Conservation (phyloP, 352 stramenopile genomes). For the Pythium aristosporum region DNA sequence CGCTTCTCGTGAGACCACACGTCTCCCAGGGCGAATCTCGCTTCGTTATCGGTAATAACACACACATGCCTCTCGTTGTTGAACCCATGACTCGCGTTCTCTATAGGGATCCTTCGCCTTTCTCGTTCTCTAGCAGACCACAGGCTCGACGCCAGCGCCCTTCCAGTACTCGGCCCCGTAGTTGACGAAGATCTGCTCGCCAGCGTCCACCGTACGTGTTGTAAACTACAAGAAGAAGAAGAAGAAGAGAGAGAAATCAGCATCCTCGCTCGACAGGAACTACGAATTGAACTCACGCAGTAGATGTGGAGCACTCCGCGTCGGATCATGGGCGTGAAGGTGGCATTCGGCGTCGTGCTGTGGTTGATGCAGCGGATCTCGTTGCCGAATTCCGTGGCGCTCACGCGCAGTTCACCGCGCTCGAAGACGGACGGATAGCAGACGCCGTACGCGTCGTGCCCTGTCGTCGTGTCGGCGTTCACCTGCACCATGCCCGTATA, state of each 20-base stretch:
- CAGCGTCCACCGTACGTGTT: slow-evolving; percentile 36
- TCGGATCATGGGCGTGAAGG: slow-evolving; percentile 66
- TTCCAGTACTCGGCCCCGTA: slow-evolving; percentile 75
- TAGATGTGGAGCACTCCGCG: slow-evolving; percentile 72
- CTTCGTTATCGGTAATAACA: not conserved
- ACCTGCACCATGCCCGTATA: slow-evolving; percentile 65
- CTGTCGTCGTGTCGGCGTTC: slow-evolving; percentile 13
- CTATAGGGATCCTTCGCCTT: not conserved
- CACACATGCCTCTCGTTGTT: too few relatives aligned
- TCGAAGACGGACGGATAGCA: slow-evolving; percentile 74
- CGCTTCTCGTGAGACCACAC: not conserved
- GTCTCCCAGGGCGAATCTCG: not conserved
- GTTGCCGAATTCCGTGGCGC: slow-evolving; percentile 71
- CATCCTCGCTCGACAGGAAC: not conserved
- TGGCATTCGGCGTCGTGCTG: slow-evolving; percentile 54
- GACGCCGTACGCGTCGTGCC: slow-evolving; percentile 71
- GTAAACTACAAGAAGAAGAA: slow-evolving; percentile 47
- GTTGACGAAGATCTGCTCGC: slow-evolving; percentile 76
- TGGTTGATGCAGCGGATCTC: slow-evolving; percentile 80
- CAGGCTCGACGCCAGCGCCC: slow-evolving; percentile 45
- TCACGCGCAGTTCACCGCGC: slow-evolving; percentile 63
- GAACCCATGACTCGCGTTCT: too few relatives aligned
- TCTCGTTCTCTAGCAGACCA: slow-evolving; percentile 23
- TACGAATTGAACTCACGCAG: slow-evolving; percentile 44
- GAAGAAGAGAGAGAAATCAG: not conserved